phyloP scores from a whole-genome alignment of 768 basidiomycete species.

The Boletellus emodensis region DNA sequence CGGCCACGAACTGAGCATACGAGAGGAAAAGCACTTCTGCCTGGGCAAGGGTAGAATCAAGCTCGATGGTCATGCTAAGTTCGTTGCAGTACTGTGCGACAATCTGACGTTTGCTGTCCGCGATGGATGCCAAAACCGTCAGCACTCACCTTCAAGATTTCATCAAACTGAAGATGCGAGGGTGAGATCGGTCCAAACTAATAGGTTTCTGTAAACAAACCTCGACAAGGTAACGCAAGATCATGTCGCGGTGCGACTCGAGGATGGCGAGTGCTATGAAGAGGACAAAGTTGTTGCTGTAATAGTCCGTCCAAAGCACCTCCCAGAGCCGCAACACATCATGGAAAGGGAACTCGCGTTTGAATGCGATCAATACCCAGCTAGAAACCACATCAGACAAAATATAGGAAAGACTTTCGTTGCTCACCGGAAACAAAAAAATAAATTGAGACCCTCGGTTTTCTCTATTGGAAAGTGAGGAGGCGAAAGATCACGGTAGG shows the following conservation, averaged over 20 bases:
- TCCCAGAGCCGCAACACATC: slow-evolving; percentile 93
- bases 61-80: slow-evolving; percentile 93
- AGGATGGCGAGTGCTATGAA: slow-evolving; percentile 93
- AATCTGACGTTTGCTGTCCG: slow-evolving; percentile 2
- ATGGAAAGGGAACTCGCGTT: slow-evolving; percentile 93
- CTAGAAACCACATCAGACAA: slow-evolving; percentile 34
- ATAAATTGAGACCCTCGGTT: slow-evolving; percentile 84
- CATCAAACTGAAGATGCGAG: slow-evolving; percentile 56
- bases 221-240: slow-evolving; percentile 92
- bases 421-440: slow-evolving; percentile 94
- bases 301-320: slow-evolving; percentile 88
- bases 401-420: background rate
- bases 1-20: slow-evolving; percentile 82
- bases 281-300: slow-evolving; percentile 82
- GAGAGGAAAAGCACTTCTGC: slow-evolving; percentile 96
- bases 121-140: background rate
- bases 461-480: slow-evolving; percentile 53
- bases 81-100: slow-evolving; percentile 79
- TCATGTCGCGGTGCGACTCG: slow-evolving; percentile 93
- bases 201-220: slow-evolving; percentile 39
- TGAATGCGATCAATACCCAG: slow-evolving; percentile 91
- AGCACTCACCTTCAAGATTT: slow-evolving; percentile 26
- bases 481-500: background rate
- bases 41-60: slow-evolving; percentile 92
- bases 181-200: slow-evolving; percentile 1